Evolutionary conservation across 2,329 filamentous ascomycete genomes (phyloP), one percentile per base, ranked within the genome.

Genomic region (Thelonectria rubi): DNA sequence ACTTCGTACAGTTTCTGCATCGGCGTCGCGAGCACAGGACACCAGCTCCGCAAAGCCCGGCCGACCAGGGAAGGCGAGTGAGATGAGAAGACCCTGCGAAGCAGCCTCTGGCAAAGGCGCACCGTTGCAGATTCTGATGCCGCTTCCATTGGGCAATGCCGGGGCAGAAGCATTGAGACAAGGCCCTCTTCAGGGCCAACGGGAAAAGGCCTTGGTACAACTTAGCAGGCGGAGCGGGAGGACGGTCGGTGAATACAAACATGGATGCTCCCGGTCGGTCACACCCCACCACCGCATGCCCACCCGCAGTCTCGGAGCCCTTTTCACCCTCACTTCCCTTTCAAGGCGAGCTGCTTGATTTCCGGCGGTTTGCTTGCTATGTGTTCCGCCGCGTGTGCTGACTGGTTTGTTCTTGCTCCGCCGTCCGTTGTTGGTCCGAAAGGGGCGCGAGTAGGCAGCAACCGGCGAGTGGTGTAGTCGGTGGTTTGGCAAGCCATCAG

Each of bases 201-300:
- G 50, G 51, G 65, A 59, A 55, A 45, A 47, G 46, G 52, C 52
- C 46, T 47, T 47, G 26, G 42, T 57, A 46, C 37, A 51, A 46
- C 20, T 39, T 26, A 42, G 26, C 10, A 30, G 43, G 43, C 53
- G 37, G 21, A 45, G 62, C 52, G 50, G 45, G 60, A 67, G 39
- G 39, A 21, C 24, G 46, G 53, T 64, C 52, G 46, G 66, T 64
- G 54, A 60, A 55, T 66, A 53, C 42, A 55, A 54, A 65, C 66
- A 68, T 68, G 69, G 60, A 46, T 67, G 50, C 69, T 65, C 60
- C 59, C 55, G 62, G 60, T 57, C 32, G 51, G 55, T 54, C 55
- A 26, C 58, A 55, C 62, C 57, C 57, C 62, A 60, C 68, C 59
- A 56, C 60, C 57, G 60, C 55, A 67, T 61, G 63, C 56, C 58